Percentiles rank a stretch among this genome's conserved stretches.
Conservation (phyloP, 805 yeast species). For the Scheffersomyces stipitis region DNA sequence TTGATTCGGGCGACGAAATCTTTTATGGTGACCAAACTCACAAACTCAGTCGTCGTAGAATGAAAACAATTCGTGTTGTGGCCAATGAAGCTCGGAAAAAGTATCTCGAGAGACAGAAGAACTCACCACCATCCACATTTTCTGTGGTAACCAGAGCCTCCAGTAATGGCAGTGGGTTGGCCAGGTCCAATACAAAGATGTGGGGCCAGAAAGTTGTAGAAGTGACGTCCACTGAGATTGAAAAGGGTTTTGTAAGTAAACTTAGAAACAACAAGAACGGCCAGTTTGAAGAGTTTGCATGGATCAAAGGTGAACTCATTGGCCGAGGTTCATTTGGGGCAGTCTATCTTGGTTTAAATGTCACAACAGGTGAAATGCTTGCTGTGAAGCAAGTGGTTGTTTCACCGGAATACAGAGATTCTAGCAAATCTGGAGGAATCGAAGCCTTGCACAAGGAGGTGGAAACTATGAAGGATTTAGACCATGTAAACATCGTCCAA, state of each 20-base stretch:
- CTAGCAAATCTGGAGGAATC: constrained; percentile 40
- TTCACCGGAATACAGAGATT: constrained; percentile 32
- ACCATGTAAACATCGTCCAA: constrained; percentile 92
- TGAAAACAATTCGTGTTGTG: constrained; percentile 90
- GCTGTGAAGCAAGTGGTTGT: constrained; percentile 94
- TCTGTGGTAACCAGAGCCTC: not conserved
- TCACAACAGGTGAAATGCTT: constrained; percentile 97
- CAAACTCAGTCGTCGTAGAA: constrained; percentile 50
- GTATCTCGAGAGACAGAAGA: constrained; percentile 25
- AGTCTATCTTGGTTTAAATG: constrained; percentile 87
- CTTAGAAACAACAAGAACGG: constrained; percentile 62
- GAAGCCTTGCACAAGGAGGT: constrained; percentile 89
- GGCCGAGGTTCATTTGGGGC: constrained; percentile 97
- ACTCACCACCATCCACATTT: constrained; percentile 3
- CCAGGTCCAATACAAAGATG: constrained; percentile 84
- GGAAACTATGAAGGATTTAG: constrained; percentile 88
- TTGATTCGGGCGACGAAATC: constrained; percentile 31
- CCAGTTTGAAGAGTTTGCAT: constrained; percentile 80
- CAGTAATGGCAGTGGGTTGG: constrained; percentile 36
- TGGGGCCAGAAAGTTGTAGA: constrained; percentile 97
- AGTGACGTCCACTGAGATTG: constrained; percentile 71
- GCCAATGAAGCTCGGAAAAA: constrained; percentile 78
- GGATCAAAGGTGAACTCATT: constrained; percentile 96
- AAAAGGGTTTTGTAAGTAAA: constrained; percentile 63
- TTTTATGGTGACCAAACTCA: constrained; percentile 38